phyloP scores from a whole-genome alignment of 176 grass and related monocot genomes.

The Triticum urartu region DNA sequence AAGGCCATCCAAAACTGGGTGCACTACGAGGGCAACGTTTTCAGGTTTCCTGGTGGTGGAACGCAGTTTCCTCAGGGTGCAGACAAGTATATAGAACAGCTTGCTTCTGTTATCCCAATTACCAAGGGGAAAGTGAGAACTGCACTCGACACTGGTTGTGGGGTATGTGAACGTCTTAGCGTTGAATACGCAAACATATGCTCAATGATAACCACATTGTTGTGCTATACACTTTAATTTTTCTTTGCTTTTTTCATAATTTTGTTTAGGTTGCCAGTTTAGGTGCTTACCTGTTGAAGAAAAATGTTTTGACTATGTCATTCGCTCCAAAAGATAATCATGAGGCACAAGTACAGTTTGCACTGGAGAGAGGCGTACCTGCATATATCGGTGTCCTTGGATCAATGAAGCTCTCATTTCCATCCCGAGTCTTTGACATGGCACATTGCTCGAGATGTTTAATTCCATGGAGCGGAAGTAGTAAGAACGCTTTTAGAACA shows the following conservation, averaged over 20 bases:
- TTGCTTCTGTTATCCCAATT: conserved; percentile 74
- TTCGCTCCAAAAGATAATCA: conserved; percentile 86
- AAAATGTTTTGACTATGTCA: conserved; percentile 80
- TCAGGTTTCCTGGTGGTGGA: conserved; percentile 87
- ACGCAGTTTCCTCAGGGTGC: conserved; percentile 81
- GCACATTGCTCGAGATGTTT: conserved; percentile 91
- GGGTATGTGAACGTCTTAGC: conserved; percentile 42
- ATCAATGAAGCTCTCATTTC: conserved; percentile 70
- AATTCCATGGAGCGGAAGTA: conserved; percentile 69
- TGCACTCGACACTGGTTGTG: conserved; percentile 88
- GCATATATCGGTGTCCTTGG: conserved; percentile 83
- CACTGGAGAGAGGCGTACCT: conserved; percentile 83
- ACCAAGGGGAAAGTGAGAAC: conserved; percentile 63
- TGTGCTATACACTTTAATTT: not conserved
- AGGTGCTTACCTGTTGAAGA: conserved; percentile 78
- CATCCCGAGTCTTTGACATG: conserved; percentile 77
- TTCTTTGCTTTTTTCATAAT: conserved; percentile 24
- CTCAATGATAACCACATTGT: not conserved
- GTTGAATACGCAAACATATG: conserved; percentile 1
- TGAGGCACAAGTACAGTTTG: conserved; percentile 88
- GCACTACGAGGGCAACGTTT: conserved; percentile 78
- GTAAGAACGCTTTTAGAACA: conserved; percentile 36
- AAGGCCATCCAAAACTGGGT: conserved; percentile 94
- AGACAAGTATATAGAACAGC: conserved; percentile 75
- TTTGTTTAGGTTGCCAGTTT: conserved; percentile 77